Evolutionary conservation across 176 grass and related monocot genomes (phyloP).

Genomic region (Lolium rigidum): DNA sequence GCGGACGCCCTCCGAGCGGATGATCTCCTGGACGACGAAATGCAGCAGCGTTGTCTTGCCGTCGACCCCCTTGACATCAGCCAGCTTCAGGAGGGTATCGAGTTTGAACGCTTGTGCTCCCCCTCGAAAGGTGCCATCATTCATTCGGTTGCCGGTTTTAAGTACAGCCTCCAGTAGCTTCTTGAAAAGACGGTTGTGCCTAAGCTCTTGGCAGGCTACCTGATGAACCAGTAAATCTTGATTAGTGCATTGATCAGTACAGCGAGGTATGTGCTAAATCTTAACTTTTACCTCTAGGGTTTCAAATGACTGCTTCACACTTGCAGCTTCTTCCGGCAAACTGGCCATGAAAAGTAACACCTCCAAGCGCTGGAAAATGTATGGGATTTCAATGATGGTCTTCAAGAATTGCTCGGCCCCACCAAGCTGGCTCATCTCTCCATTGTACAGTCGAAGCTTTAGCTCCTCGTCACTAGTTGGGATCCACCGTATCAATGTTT

Average conservation of each 20-base stretch:
- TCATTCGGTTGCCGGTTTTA: constrained; percentile 92
- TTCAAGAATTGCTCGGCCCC: constrained; percentile 73
- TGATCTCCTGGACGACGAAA: constrained; percentile 83
- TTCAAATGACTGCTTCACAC: constrained; percentile 61
- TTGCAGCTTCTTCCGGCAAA: constrained; percentile 68
- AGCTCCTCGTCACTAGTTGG: constrained; percentile 83
- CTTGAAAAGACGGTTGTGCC: constrained; percentile 68
- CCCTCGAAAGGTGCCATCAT: constrained; percentile 86
- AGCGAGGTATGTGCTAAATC: background rate
- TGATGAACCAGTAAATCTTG: constrained; percentile 29
- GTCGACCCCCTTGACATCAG: constrained; percentile 77
- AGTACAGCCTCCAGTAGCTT: constrained; percentile 90
- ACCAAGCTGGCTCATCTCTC: constrained; percentile 58
- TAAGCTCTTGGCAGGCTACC: constrained; percentile 78
- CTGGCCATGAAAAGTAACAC: constrained; percentile 66
- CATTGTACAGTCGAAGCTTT: constrained; percentile 64
- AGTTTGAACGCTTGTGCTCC: constrained; percentile 92
- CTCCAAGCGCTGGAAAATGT: constrained; percentile 77
- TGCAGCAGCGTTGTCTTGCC: constrained; percentile 93
- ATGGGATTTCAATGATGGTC: constrained; percentile 72
- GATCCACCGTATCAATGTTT: constrained; percentile 75
- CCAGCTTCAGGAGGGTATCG: constrained; percentile 85
- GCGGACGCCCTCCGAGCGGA: constrained; percentile 73
- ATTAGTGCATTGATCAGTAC: background rate
- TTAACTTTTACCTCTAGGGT: constrained; percentile 67